phyloP scores from a whole-genome alignment of 2,329 filamentous ascomycete genomes.

The Leptodontidium sp. region DNA sequence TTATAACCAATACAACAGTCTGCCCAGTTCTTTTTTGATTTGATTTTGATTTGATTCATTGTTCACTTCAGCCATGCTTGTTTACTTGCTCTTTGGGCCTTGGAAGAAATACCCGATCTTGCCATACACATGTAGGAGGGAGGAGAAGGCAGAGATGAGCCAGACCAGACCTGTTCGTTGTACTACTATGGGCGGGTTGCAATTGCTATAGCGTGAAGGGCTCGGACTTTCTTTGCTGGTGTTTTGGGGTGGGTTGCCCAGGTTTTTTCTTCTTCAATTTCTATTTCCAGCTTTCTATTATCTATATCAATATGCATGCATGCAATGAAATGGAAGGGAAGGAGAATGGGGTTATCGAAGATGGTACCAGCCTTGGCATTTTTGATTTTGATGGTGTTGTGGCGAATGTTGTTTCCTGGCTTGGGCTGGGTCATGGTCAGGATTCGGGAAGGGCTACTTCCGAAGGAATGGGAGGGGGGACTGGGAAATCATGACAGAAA shows the following conservation, averaged over 20 bases:
- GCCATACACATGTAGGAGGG: background rate
- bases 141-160: too few relatives aligned
- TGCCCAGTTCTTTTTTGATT: background rate
- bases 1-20: conserved; percentile 17
- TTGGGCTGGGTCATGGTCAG: background rate
- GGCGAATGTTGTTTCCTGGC: background rate
- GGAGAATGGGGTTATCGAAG: background rate
- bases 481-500: too few relatives aligned
- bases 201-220: too few relatives aligned
- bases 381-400: background rate
- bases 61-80: background rate
- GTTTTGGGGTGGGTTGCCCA: background rate
- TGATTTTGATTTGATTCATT: background rate
- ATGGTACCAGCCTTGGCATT: too few relatives aligned
- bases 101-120: background rate
- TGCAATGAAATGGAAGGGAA: background rate
- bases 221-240: background rate
- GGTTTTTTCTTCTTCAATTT: background rate
- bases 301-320: background rate
- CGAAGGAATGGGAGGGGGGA: background rate
- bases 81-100: background rate
- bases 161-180: background rate
- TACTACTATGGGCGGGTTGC: background rate
- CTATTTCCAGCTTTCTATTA: background rate
- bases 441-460: background rate